Evolutionary conservation across 2,329 filamentous ascomycete species (phyloP), one percentile per base, ranked within the genome.

Genomic region (Aspergillus floridensis): DNA sequence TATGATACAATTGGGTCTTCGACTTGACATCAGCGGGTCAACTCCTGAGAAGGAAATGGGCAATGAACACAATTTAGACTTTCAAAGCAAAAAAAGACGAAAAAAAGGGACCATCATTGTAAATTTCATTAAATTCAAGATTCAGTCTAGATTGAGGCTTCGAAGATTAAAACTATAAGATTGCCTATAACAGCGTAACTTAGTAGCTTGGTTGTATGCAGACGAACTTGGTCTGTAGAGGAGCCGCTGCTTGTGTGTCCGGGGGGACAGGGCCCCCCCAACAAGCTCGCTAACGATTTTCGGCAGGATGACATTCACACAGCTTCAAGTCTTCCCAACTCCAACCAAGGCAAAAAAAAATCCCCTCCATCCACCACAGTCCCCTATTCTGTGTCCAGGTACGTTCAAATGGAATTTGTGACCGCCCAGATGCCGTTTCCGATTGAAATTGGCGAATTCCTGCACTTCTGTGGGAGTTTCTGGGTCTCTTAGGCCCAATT

Each of bases 221-320:
- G 44, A 55, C 50, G 7, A 3, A 29, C 26, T 29, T 59, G 49
- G 31, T 48, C 41, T 59, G 60, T 59, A 60, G 58, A 65, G 66
- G 64, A 61, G 64, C 65, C 65, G 69, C 62, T 73, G 71, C 69
- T 16, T 71, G 70, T 69, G 65, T 67, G 67, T 70, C 66, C 60
- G 64, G 67, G 65, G 63, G 63, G 69, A 69, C 4, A 22, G 72
- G 69, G 68, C 61, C 70, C 66, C 70, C 57, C 70, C 57, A 62
- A 66, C 65, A 64, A 69, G 68, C 74, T 77, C 74, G 74, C 75
- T 77, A 77, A 76, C 74, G 72, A 72, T 74, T 76, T 77, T 77
- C 73, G 74, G 75, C 67, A 67, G 70, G 66, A 70, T 68, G 69
- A 66, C 66, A 65, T 72, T 72, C 74, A 74, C 74, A 77, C 74